Percentiles rank a stretch among this genome's conserved stretches.
Evolutionary conservation across 768 basidiomycete species (phyloP).

Genomic region (Lactifluus piperatus): DNA sequence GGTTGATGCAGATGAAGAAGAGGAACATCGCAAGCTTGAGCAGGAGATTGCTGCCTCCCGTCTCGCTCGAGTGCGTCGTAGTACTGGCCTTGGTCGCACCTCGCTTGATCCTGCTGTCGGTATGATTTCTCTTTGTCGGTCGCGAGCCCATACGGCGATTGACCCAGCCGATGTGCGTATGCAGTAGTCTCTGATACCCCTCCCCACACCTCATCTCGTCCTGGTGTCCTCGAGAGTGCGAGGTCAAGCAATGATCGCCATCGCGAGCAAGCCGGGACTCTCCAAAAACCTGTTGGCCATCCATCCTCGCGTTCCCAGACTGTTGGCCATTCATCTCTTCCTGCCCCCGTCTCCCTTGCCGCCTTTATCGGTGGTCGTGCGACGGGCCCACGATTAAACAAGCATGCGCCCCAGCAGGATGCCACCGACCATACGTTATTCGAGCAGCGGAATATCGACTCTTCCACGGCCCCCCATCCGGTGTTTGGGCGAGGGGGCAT

Average conservation of each 20-base stretch:
- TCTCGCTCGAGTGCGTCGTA: constrained; percentile 37
- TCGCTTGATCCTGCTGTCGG: constrained; percentile 30
- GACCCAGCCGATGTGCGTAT: not conserved
- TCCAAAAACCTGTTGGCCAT: constrained; percentile 9
- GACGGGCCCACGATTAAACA: constrained; percentile 63
- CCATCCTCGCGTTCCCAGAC: not conserved
- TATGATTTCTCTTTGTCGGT: constrained; percentile 4
- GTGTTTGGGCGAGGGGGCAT: constrained; percentile 67
- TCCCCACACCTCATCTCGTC: not conserved
- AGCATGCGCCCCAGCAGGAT: constrained; percentile 64
- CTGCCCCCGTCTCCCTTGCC: constrained; percentile 61
- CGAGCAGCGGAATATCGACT: constrained; percentile 46
- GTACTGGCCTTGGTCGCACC: constrained; percentile 32
- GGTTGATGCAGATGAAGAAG: constrained; percentile 74
- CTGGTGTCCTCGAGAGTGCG: not conserved
- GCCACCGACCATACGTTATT: constrained; percentile 56
- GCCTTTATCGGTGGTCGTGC: constrained; percentile 76
- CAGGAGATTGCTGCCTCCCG: constrained; percentile 44
- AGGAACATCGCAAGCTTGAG: constrained; percentile 60
- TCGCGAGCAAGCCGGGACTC: constrained; percentile 1
- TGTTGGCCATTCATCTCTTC: constrained; percentile 6
- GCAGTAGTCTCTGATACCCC: not conserved
- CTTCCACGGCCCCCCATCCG: constrained; percentile 49
- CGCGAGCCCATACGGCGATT: not conserved
- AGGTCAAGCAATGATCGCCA: not conserved